phyloP scores from a whole-genome alignment of 1,284 basidiomycete genomes.

The Ceratobasidium sp. region DNA sequence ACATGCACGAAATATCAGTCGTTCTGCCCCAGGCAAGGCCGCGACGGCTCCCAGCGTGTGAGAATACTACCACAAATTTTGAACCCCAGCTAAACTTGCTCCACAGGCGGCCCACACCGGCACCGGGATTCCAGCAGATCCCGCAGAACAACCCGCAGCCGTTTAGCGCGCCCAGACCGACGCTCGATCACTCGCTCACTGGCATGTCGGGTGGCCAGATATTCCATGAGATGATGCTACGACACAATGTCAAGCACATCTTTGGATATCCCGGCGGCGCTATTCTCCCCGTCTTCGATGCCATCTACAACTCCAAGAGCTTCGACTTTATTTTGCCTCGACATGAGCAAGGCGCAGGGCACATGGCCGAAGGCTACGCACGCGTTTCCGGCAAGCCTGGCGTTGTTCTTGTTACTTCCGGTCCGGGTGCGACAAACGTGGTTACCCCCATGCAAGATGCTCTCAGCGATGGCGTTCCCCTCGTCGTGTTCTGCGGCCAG shows the following conservation, averaged over 20 bases:
- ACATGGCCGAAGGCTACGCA: constrained; percentile 99
- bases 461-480: constrained; percentile 91
- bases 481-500: constrained; percentile 97
- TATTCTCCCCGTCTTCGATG: constrained; percentile 98
- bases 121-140: constrained; percentile 73
- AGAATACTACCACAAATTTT: constrained; percentile 45
- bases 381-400: constrained; percentile 98
- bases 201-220: constrained; percentile 97
- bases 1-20: constrained; percentile 71
- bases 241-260: constrained; percentile 95
- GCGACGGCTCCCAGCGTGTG: constrained; percentile 69
- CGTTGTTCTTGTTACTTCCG: constrained; percentile 97
- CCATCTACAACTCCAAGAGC: constrained; percentile 95
- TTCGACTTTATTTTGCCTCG: constrained; percentile 96
- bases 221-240: constrained; percentile 99
- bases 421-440: constrained; percentile 97
- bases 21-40: constrained; percentile 66
- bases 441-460: constrained; percentile 99
- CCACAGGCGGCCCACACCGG: constrained; percentile 69
- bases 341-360: constrained; percentile 97
- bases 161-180: constrained; percentile 32
- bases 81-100: neutral
- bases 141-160: constrained; percentile 56
- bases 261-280: constrained; percentile 99
- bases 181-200: constrained; percentile 82